Conservation (phyloP, 2,329 filamentous ascomycete species). For the Hypomyces perniciosus region DNA sequence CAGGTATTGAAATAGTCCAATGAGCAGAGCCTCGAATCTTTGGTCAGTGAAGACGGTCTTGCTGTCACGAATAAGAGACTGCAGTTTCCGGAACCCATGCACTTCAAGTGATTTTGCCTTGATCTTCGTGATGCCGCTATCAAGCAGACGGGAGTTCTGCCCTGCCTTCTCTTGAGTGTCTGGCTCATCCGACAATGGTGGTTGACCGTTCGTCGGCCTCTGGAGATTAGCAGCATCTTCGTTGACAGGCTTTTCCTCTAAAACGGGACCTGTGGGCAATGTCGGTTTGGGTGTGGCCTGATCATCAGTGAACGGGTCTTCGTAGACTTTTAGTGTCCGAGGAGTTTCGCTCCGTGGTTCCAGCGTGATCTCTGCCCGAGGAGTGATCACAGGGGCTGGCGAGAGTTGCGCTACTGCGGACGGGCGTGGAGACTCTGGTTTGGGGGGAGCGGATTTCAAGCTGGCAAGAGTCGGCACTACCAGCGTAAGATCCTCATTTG, state of each 20-base stretch:
- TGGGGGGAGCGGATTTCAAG: constrained; percentile 29
- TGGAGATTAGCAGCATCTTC: constrained; percentile 40
- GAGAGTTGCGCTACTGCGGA: constrained; percentile 9
- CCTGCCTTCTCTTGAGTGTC: constrained; percentile 44
- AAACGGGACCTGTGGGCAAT: constrained; percentile 40
- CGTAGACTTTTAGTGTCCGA: constrained; percentile 50
- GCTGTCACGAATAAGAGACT: constrained; percentile 65
- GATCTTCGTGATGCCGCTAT: constrained; percentile 69
- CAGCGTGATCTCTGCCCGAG: constrained; percentile 9
- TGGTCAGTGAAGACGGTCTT: constrained; percentile 58
- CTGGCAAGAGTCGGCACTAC: constrained; percentile 43
- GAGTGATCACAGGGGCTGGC: constrained; percentile 8
- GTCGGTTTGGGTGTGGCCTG: constrained; percentile 41
- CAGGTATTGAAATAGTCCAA: constrained; percentile 66
- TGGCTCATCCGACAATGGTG: constrained; percentile 16
- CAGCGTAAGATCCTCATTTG: constrained; percentile 49
- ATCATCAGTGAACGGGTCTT: constrained; percentile 53
- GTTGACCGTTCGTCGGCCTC: constrained; percentile 20
- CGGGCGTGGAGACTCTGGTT: constrained; percentile 12
- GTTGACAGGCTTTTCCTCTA: constrained; percentile 57
- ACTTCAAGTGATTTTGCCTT: constrained; percentile 68
- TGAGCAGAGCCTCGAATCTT: constrained; percentile 61
- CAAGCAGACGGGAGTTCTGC: constrained; percentile 57
- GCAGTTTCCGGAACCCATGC: constrained; percentile 72
- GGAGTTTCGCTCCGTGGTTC: constrained; percentile 21